phyloP scores from a whole-genome alignment of 139 green algal genomes.

The Chlamydomonas asymmetrica region DNA sequence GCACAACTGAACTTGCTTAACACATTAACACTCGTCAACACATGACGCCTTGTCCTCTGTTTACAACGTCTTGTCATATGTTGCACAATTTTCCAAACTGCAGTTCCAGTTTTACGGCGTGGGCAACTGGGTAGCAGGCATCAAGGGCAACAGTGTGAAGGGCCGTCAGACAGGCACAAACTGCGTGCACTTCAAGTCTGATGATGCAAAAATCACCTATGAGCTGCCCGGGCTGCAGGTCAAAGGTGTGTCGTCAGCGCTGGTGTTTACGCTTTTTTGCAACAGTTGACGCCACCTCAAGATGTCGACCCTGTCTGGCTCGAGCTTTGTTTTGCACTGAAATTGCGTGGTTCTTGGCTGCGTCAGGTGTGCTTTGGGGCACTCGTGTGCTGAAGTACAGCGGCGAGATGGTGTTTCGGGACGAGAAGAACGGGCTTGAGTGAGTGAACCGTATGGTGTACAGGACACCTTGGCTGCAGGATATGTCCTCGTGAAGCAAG shows the following conservation, averaged over 20 bases:
- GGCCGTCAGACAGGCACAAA: constrained; percentile 53
- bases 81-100: neutral
- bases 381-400: constrained; percentile 62
- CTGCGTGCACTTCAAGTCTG: constrained; percentile 39
- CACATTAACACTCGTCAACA: neutral
- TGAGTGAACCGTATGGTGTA: no score
- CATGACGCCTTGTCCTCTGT: neutral
- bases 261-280: no score
- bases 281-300: no score
- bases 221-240: constrained; percentile 50
- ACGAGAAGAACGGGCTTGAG: constrained; percentile 50
- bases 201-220: constrained; percentile 49
- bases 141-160: constrained; percentile 61
- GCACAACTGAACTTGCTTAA: neutral
- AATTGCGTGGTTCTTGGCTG: no score
- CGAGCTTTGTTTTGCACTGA: no score
- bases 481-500: no score
- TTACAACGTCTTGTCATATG: neutral
- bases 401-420: constrained; percentile 61
- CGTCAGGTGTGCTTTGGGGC: constrained; percentile 60
- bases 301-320: no score
- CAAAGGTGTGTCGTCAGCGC: constrained; percentile 45
- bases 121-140: constrained; percentile 57
- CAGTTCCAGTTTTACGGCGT: constrained; percentile 61
- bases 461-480: neutral